Evolutionary conservation across 768 basidiomycete genomes (phyloP).

Genomic region (Lentinula edodes): DNA sequence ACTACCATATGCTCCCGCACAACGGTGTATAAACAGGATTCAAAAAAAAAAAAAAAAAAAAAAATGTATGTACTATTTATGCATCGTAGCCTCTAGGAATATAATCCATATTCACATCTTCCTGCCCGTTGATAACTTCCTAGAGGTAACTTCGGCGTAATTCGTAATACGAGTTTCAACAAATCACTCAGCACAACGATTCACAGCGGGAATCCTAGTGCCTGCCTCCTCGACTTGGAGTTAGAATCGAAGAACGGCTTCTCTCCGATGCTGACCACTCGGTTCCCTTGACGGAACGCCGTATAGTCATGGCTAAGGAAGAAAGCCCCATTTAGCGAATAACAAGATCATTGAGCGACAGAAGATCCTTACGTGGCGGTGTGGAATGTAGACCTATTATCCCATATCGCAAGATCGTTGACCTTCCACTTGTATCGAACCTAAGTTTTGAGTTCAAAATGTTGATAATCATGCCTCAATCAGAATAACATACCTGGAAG

Average conservation of each 20-base stretch:
- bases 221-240: slow-evolving; percentile 10
- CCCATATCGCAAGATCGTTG: slow-evolving; percentile 58
- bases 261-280: slow-evolving; percentile 51
- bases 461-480: neutral
- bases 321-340: neutral
- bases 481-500: slow-evolving; percentile 28
- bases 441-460: slow-evolving; percentile 14
- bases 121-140: no score
- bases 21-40: no score
- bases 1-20: no score
- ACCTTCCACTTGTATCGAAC: slow-evolving; percentile 46
- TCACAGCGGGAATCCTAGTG: neutral
- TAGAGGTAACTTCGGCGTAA: no score
- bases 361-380: slow-evolving; percentile 31
- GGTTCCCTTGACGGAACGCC: slow-evolving; percentile 37
- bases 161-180: no score
- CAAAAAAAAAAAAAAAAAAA: no score
- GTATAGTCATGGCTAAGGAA: slow-evolving; percentile 27
- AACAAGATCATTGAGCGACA: neutral
- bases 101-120: no score
- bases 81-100: no score
- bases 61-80: no score
- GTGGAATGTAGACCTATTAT: slow-evolving; percentile 49
- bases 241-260: slow-evolving; percentile 42
- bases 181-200: neutral